Conservation (phyloP, 768 basidiomycete genomes). For the Trametopsis cervina region DNA sequence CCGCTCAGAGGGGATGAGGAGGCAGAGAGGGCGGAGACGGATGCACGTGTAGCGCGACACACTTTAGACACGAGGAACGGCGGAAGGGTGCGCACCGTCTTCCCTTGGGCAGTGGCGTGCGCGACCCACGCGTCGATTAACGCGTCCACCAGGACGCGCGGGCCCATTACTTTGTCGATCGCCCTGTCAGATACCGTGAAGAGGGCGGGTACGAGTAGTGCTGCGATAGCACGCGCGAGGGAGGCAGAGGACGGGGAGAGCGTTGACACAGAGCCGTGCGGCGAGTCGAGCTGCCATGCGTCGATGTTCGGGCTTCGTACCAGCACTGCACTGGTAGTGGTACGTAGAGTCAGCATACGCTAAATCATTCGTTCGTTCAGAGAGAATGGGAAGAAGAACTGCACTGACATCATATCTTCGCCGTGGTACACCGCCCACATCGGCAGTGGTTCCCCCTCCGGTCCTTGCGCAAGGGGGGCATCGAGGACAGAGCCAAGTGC, state of each 20-base stretch:
- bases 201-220: not conserved
- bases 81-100: not conserved
- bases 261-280: not conserved
- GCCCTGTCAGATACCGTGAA: not conserved
- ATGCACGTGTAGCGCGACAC: slow-evolving; percentile 8
- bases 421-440: not conserved
- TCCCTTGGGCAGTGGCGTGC: not conserved
- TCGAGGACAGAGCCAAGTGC: not conserved
- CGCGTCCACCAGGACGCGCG: slow-evolving; percentile 4
- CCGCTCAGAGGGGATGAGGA: not conserved
- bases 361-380: not conserved
- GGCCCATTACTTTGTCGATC: slow-evolving; percentile 7
- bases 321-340: not conserved
- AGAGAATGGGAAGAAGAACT: not conserved
- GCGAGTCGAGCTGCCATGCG: not conserved
- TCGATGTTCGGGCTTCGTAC: not conserved
- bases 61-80: not conserved
- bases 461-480: not conserved
- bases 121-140: slow-evolving; percentile 10
- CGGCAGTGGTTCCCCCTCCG: not conserved
- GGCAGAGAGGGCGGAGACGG: slow-evolving; percentile 4
- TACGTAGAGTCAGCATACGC: not conserved
- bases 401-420: not conserved
- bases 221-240: not conserved
- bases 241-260: not conserved